Evolutionary conservation across 2,329 filamentous ascomycete species (phyloP), one percentile per base, ranked within the genome.

Genomic region (Trichoderma hamatum): DNA sequence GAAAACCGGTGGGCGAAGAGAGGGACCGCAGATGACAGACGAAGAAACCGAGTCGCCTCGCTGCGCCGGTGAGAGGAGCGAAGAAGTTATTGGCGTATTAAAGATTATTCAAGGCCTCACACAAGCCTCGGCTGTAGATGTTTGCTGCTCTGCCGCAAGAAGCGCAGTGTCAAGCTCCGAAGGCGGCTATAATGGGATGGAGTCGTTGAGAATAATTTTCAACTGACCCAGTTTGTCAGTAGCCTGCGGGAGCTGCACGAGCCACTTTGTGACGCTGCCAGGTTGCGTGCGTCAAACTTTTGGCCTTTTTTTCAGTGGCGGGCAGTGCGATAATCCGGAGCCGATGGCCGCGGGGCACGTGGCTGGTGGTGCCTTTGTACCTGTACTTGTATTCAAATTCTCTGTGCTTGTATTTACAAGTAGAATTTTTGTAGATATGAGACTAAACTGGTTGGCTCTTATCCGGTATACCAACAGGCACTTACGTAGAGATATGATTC

Each of bases 161-260:
- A 68, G 52, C 68, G 63, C 67, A 55, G 69, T 65, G 70, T 68
- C 70, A 62, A 72, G 72, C 69, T 72, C 68, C 68, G 69, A 62
- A 60, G 63, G 58, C 69, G 52, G 60, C 46, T 54, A 67, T 63
- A 63, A 72, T 70, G 71, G 68, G 55, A 67, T 66, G 70, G 71
- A 69, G 64, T 69, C 64, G 72, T 71, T 70, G 72, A 73, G 72
- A 73, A 73, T 71, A 73, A 73, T 73, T 73, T 73, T 73, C 72
- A 72, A 64, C 58, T 70, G 67, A 67, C 61, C 34, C 69, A 65
- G 62, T 65, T 65, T 65, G 62, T 26, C 62, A 39, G 62, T 68
- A 62, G 62, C 68, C 62, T 58, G 68, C 54, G 55, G 59, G 58
- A 60, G 65, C 39, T 49, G 69, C 69, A 70, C 58, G 65, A 70